A percentile compares a stretch with the other conserved stretches of the same genome.
These are phyloP conservation scores for Xerocomus potaroensis DNA, from an alignment of 768 basidiomycete species.

Conservation along the genomic window DNA sequence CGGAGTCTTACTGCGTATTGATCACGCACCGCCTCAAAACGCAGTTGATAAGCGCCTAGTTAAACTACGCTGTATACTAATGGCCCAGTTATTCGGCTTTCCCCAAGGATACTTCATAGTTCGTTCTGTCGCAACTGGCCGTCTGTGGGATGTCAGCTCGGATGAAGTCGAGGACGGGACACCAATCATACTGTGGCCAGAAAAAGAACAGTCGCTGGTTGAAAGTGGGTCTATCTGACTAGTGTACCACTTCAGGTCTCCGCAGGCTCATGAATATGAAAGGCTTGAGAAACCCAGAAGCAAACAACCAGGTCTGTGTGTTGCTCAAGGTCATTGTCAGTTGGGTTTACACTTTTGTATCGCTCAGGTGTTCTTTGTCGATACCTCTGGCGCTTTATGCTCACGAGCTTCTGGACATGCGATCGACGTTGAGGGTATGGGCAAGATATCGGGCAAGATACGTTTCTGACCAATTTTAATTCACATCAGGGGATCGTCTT, in stretches of 20 bases:
- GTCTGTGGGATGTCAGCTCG: conserved; percentile 33
- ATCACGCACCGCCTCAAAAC: too few relatives aligned
- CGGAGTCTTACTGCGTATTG: too few relatives aligned
- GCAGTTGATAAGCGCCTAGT: too few relatives aligned
- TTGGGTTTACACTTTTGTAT: not conserved
- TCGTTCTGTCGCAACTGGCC: conserved; percentile 33
- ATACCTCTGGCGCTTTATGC: conserved; percentile 70
- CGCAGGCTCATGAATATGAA: conserved; percentile 10
- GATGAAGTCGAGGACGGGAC: conserved; percentile 36
- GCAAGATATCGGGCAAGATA: not conserved
- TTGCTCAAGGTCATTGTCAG: not conserved
- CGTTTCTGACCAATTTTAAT: conserved; percentile 6
- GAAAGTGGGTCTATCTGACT: conserved; percentile 50
- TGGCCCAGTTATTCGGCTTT: conserved; percentile 30
- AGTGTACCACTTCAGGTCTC: not conserved
- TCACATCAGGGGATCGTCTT: conserved; percentile 50
- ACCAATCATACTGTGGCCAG: conserved; percentile 60
- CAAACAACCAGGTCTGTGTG: conserved; percentile 65
- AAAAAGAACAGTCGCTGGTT: conserved; percentile 72
- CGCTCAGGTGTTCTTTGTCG: conserved; percentile 79
- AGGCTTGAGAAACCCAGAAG: conserved; percentile 65
- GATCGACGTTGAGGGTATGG: conserved; percentile 69
- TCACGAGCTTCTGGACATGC: conserved; percentile 79
- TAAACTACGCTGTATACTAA: conserved; percentile 2
- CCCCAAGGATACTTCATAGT: conserved; percentile 40